These are phyloP conservation scores for Amaranthus cruentus DNA, from an alignment of 148 eudicot genomes.

Conservation along the genomic window DNA sequence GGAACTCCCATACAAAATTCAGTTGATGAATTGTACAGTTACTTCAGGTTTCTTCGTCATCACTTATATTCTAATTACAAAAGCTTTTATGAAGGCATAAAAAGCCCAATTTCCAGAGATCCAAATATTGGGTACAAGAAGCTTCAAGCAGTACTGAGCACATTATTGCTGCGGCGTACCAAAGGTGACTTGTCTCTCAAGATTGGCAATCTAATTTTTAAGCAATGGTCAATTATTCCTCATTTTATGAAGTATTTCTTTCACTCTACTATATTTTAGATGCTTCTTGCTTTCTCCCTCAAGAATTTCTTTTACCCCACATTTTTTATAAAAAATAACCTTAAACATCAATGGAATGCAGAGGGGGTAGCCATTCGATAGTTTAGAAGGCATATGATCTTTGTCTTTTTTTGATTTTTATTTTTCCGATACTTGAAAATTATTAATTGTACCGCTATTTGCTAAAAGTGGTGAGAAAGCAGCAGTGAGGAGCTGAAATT, in stretches of 20 bases:
- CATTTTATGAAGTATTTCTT: not conserved
- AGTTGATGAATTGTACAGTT: conserved; percentile 87
- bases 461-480: not conserved
- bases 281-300: too few species aligned
- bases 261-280: too few species aligned
- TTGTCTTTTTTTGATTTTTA: not conserved
- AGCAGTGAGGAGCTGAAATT: not conserved
- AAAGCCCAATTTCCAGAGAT: conserved; percentile 73
- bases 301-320: too few species aligned
- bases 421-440: not conserved
- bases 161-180: conserved; percentile 90
- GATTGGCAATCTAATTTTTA: conserved; percentile 4
- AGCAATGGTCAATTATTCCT: not conserved
- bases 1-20: conserved; percentile 98
- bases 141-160: conserved; percentile 81
- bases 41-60: conserved; percentile 84
- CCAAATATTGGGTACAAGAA: conserved; percentile 78
- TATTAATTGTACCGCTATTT: too few species aligned
- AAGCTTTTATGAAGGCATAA: conserved; percentile 51
- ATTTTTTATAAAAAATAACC: too few species aligned
- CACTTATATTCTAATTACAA: conserved; percentile 72
- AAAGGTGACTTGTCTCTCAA: conserved; percentile 54
- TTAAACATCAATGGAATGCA: too few species aligned
- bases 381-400: not conserved
- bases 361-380: not conserved